Conservation (phyloP, 2,329 filamentous ascomycete species). For the Alternaria sp. region DNA sequence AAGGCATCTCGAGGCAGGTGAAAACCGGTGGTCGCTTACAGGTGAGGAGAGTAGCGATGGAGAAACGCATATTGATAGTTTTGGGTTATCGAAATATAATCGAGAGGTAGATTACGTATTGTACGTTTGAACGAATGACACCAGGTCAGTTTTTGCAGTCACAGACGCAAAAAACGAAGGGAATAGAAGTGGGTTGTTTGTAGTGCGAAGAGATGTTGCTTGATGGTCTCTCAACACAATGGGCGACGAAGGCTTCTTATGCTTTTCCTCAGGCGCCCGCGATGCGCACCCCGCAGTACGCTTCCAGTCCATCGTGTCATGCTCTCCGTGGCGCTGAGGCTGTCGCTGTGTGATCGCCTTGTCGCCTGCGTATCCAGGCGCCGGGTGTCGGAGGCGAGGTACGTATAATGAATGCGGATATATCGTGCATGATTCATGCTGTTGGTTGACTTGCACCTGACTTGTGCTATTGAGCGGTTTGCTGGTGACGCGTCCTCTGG, state of each 20-base stretch:
- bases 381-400: not conserved
- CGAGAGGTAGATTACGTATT: constrained; percentile 6
- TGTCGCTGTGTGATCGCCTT: constrained; percentile 21
- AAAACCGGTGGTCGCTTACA: not conserved
- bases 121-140: constrained; percentile 32
- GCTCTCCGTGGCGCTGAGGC: constrained; percentile 1
- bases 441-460: not conserved
- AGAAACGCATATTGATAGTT: constrained; percentile 24
- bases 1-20: not conserved
- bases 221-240: not conserved
- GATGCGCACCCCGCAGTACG: not conserved
- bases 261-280: not conserved
- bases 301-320: not conserved
- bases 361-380: not conserved
- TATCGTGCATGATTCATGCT: constrained; percentile 2
- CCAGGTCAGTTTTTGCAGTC: constrained; percentile 39
- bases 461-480: not conserved
- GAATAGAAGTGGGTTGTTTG: constrained; percentile 4
- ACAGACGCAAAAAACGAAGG: constrained; percentile 33
- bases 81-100: not conserved
- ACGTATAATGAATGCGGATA: not conserved
- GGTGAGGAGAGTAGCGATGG: constrained; percentile 21
- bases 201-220: not conserved
- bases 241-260: not conserved
- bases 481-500: not conserved